Conservation (phyloP, 1,284 basidiomycete genomes). For the Cryptococcus jaspeensis region DNA sequence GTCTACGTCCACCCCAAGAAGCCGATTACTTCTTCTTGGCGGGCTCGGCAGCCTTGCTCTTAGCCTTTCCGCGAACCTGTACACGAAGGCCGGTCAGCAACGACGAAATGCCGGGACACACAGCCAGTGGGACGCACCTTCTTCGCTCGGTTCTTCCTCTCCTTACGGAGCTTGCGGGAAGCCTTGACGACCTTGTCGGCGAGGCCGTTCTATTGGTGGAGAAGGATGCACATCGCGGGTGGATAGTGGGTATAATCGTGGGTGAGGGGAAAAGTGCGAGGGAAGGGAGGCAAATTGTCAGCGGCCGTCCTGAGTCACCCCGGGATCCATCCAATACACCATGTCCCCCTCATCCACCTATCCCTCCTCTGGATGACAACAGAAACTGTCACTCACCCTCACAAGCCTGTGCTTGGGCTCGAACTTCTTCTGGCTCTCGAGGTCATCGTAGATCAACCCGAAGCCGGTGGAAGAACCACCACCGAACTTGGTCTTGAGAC, state of each 20-base stretch:
- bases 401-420: constrained; percentile 96
- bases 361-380: neutral
- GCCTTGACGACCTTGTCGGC: constrained; percentile 82
- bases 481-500: constrained; percentile 91
- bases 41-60: constrained; percentile 80
- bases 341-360: neutral
- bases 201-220: constrained; percentile 68
- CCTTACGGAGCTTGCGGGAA: constrained; percentile 97
- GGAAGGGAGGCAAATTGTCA: constrained; percentile 3
- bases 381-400: constrained; percentile 64
- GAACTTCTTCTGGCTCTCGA: constrained; percentile 91
- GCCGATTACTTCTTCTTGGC: constrained; percentile 51
- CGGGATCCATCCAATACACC: neutral
- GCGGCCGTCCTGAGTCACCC: neutral
- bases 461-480: constrained; percentile 97
- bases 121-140: constrained; percentile 61
- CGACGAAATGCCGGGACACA: constrained; percentile 12
- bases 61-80: constrained; percentile 86
- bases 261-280: constrained; percentile 6
- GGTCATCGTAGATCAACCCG: constrained; percentile 96
- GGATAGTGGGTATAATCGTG: neutral
- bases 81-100: constrained; percentile 10
- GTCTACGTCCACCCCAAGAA: neutral
- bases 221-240: neutral
- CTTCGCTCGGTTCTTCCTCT: constrained; percentile 99